phyloP scores from a whole-genome alignment of 805 yeast species.

The Cyberlindnera veronae region DNA sequence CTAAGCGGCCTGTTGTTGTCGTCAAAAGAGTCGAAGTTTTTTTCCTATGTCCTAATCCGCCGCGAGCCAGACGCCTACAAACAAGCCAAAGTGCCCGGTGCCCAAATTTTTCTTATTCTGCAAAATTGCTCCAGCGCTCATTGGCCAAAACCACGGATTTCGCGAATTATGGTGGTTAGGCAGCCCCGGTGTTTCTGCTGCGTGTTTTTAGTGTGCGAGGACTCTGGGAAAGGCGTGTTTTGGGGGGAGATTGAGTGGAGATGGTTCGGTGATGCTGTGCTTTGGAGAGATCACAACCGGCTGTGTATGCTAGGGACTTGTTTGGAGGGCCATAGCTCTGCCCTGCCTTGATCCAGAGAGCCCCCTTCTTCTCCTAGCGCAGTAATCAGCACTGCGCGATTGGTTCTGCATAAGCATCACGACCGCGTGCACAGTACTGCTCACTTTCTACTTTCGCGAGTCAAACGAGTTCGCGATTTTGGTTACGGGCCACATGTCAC shows the following conservation, averaged over 20 bases:
- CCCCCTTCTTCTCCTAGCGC: too few species aligned
- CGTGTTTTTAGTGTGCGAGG: too few species aligned
- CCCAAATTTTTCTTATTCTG: constrained; percentile 14
- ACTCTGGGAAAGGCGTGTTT: too few species aligned
- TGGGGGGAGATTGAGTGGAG: neutral
- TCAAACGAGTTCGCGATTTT: constrained; percentile 3
- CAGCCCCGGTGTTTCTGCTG: constrained; percentile 7
- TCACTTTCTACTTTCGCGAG: neutral
- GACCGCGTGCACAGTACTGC: constrained; percentile 2
- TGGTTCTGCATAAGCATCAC: constrained; percentile 17
- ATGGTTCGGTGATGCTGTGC: neutral
- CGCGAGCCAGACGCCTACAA: constrained; percentile 3
- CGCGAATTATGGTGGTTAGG: constrained; percentile 8
- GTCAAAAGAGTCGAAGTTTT: constrained; percentile 10
- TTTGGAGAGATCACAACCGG: neutral
- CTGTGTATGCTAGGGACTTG: neutral
- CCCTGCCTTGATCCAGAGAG: too few species aligned
- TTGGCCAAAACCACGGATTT: constrained; percentile 20
- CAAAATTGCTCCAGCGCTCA: constrained; percentile 22
- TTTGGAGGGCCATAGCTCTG: too few species aligned
- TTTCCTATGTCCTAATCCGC: constrained; percentile 2
- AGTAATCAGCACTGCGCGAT: constrained; percentile 14
- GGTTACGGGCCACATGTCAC: neutral
- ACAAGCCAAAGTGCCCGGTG: constrained; percentile 5
- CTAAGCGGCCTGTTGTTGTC: constrained; percentile 3